These are phyloP conservation scores for Blastobotrys proliferans DNA, from an alignment of 1,139 yeast species.

Conservation along the genomic window DNA sequence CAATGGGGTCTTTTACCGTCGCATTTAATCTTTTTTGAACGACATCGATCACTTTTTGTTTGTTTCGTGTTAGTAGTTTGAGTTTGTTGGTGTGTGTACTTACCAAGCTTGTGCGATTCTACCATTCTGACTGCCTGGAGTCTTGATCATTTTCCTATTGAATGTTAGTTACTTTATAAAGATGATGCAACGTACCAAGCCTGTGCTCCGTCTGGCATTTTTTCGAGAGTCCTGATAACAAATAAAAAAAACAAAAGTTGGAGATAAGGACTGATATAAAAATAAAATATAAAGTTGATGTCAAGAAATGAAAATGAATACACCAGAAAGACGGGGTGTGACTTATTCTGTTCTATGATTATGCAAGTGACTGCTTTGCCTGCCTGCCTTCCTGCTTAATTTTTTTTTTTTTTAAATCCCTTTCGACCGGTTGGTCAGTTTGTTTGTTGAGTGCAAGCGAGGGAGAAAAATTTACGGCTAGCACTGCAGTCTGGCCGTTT, in stretches of 20 bases:
- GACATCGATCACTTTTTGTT: constrained; percentile 53
- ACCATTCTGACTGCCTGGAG: constrained; percentile 55
- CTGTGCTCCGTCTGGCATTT: constrained; percentile 36
- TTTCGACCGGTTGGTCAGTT: too few species aligned
- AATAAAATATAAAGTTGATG: background rate
- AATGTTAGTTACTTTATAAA: background rate
- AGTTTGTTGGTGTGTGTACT: background rate
- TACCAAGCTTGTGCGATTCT: constrained; percentile 75
- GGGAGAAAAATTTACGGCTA: too few species aligned
- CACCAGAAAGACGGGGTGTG: too few species aligned
- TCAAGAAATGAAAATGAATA: background rate
- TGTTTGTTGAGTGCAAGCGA: too few species aligned
- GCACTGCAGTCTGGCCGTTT: too few species aligned
- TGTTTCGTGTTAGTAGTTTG: background rate
- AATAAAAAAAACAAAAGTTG: background rate
- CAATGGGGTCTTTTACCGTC: constrained; percentile 63
- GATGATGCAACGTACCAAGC: constrained; percentile 28
- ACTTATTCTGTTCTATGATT: too few species aligned
- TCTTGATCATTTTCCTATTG: constrained; percentile 53
- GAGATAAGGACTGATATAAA: background rate
- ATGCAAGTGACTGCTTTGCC: too few species aligned
- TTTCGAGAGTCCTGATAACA: background rate
- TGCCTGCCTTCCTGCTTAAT: too few species aligned
- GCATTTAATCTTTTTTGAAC: constrained; percentile 74
- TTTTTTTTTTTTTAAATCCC: background rate